Evolutionary conservation across 2,329 filamentous ascomycete genomes (phyloP).

Genomic region (Stromatinia cepivora): DNA sequence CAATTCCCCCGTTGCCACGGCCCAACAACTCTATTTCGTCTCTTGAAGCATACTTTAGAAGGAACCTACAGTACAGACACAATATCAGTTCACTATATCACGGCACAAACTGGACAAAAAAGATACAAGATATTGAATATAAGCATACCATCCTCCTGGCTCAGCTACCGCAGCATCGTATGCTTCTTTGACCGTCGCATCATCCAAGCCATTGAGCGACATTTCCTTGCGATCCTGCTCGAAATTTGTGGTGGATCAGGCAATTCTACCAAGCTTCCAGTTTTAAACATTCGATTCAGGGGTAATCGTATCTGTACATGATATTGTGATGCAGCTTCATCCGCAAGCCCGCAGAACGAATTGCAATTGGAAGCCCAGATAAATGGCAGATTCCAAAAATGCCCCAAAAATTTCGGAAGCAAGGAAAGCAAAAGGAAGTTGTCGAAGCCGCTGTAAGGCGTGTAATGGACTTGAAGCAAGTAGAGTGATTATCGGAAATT

Average conservation of each 20-base stretch:
- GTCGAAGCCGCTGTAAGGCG: slow-evolving; percentile 1
- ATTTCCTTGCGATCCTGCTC: slow-evolving; percentile 51
- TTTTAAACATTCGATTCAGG: slow-evolving; percentile 32
- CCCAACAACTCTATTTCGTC: slow-evolving; percentile 82
- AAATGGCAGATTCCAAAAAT: slow-evolving; percentile 11
- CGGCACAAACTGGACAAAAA: neutral
- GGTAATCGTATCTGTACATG: slow-evolving; percentile 36
- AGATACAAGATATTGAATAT: slow-evolving; percentile 15
- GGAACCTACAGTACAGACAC: slow-evolving; percentile 65
- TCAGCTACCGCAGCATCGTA: slow-evolving; percentile 78
- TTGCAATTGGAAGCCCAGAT: slow-evolving; percentile 1
- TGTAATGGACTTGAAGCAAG: slow-evolving; percentile 7
- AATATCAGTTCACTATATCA: slow-evolving; percentile 27
- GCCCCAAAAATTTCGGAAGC: neutral
- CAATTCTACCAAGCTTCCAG: slow-evolving; percentile 17
- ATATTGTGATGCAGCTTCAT: slow-evolving; percentile 34
- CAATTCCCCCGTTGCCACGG: slow-evolving; percentile 77
- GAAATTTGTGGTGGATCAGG: slow-evolving; percentile 13
- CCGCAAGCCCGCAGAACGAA: slow-evolving; percentile 31
- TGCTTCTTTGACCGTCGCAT: slow-evolving; percentile 76
- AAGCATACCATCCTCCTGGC: slow-evolving; percentile 81
- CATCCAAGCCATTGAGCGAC: slow-evolving; percentile 95
- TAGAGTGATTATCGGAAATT: slow-evolving; percentile 23
- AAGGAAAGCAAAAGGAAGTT: neutral
- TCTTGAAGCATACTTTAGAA: slow-evolving; percentile 85